Percentiles rank a stretch among this genome's conserved stretches.
Conservation (phyloP, 345 rosid species). For the Brassica napus region Da-Ae NC_063440.1:25006001-25006500, state of each 20-base stretch:
- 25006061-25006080: conserved; percentile 33
- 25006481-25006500: conserved; percentile 58
- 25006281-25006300: conserved; percentile 86
- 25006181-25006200: conserved; percentile 67
- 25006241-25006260: conserved; percentile 54
- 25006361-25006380: conserved; percentile 72
- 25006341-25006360: conserved; percentile 75
- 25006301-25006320: conserved; percentile 68
- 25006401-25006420: conserved; percentile 72
- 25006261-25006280: conserved; percentile 67
- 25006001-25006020: conserved; percentile 2
- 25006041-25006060: conserved; percentile 43
- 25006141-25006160: conserved; percentile 96
- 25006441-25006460: conserved; percentile 71
- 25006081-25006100: conserved; percentile 35
- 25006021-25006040: conserved; percentile 7
- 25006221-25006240: conserved; percentile 75
- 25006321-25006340: conserved; percentile 80
- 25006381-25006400: conserved; percentile 81
- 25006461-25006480: conserved; percentile 64
- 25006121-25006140: conserved; percentile 71
- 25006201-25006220: conserved; percentile 82
- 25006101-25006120: conserved; percentile 40
- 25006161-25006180: conserved; percentile 74
- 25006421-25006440: conserved; percentile 60